Percentiles rank a stretch among this genome's conserved stretches.
These are phyloP conservation scores for Elaeagnus macrophylla DNA, from an alignment of 306 rosid species.

Conservation along the genomic window DNA sequence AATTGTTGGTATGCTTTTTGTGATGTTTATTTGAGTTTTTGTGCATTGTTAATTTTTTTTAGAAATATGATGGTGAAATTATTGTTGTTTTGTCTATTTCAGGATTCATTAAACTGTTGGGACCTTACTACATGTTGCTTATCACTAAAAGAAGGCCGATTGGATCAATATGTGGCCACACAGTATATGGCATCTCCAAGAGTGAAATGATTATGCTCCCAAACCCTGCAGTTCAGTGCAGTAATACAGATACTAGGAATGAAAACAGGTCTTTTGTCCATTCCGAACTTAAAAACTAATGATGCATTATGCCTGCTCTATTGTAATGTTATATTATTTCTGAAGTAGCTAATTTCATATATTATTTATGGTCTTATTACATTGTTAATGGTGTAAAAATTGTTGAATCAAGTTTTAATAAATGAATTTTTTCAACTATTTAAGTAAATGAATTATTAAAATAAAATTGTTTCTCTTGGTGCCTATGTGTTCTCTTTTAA, in stretches of 20 bases:
- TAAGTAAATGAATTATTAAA: no score
- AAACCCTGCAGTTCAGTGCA: conserved; percentile 47
- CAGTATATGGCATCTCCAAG: conserved; percentile 67
- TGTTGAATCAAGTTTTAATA: conserved; percentile 3
- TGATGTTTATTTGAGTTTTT: conserved; percentile 5
- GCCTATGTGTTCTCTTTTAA: not conserved
- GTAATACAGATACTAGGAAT: conserved; percentile 50
- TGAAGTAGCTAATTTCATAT: no score
- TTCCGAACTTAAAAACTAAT: conserved; percentile 45
- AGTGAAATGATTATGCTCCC: conserved; percentile 73
- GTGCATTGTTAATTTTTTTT: not conserved
- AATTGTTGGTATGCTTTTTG: conserved; percentile 59
- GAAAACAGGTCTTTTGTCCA: conserved; percentile 86
- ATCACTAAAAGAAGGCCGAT: conserved; percentile 76
- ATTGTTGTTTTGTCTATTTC: conserved; percentile 19
- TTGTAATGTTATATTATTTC: no score
- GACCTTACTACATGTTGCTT: conserved; percentile 92
- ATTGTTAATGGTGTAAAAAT: not conserved
- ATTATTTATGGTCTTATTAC: not conserved
- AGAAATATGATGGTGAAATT: conserved; percentile 12
- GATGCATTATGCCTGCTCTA: no score
- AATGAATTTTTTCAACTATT: no score
- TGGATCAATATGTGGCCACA: conserved; percentile 72
- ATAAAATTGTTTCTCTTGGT: not conserved
- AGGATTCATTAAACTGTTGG: conserved; percentile 90